Percentiles rank a stretch among this genome's conserved stretches.
phyloP scores from a whole-genome alignment of 169 alveolate species.

The Plasmodium vinckei region DNA sequence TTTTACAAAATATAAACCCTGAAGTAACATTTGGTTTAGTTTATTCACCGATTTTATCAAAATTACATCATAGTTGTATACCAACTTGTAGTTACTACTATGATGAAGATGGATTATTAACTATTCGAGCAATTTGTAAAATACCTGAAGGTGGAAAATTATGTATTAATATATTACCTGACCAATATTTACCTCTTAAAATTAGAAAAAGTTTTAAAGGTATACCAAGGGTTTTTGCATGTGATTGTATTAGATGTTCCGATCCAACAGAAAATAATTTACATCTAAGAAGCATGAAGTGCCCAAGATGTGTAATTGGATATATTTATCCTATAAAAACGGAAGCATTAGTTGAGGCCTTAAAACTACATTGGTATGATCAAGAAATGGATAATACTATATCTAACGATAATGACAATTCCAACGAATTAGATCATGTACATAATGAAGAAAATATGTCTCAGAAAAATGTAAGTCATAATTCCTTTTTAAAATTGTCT shows the following conservation, averaged over 20 bases:
- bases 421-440: not conserved
- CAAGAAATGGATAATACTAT: slow-evolving; percentile 7
- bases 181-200: slow-evolving; percentile 87
- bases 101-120: slow-evolving; percentile 85
- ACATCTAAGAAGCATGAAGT: slow-evolving; percentile 83
- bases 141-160: slow-evolving; percentile 88
- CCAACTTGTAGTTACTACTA: slow-evolving; percentile 87
- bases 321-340: slow-evolving; percentile 78
- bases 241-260: slow-evolving; percentile 86
- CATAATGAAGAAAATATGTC: not conserved
- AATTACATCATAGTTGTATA: slow-evolving; percentile 88
- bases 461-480: too few species aligned
- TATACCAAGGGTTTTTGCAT: slow-evolving; percentile 81
- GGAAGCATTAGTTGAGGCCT: slow-evolving; percentile 55
- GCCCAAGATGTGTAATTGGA: slow-evolving; percentile 84
- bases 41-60: slow-evolving; percentile 77
- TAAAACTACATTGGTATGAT: slow-evolving; percentile 58
- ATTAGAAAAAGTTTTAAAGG: slow-evolving; percentile 79
- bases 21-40: slow-evolving; percentile 86
- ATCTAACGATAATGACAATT: not conserved
- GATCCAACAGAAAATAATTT: slow-evolving; percentile 84
- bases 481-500: too few species aligned
- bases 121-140: slow-evolving; percentile 86
- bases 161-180: slow-evolving; percentile 84
- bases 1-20: slow-evolving; percentile 80